phyloP scores from a whole-genome alignment of 2,329 filamentous ascomycete genomes.

The Dothistroma pini region DNA sequence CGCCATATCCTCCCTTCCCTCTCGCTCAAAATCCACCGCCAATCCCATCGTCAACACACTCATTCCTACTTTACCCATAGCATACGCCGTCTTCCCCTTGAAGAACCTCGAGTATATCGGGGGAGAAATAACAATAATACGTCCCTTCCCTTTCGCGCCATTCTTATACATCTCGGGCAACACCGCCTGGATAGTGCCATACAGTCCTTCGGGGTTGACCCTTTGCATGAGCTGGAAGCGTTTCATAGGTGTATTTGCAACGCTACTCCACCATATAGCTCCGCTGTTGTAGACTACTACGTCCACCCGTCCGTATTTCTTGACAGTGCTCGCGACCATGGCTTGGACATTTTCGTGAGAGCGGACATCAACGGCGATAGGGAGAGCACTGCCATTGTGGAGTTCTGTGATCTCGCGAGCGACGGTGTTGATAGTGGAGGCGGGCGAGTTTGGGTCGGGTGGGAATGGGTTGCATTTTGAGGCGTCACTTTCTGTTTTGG shows the following conservation, averaged over 20 bases:
- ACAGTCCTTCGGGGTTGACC: conserved; percentile 72
- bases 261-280: conserved; percentile 69
- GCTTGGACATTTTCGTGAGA: conserved; percentile 57
- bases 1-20: conserved; percentile 65
- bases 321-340: conserved; percentile 54
- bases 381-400: conserved; percentile 58
- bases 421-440: conserved; percentile 78
- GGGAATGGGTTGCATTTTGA: conserved; percentile 58
- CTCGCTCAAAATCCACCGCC: conserved; percentile 73
- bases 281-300: conserved; percentile 79
- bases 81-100: conserved; percentile 80
- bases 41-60: conserved; percentile 75
- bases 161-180: conserved; percentile 62
- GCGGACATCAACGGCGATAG: conserved; percentile 68
- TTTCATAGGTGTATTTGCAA: conserved; percentile 62
- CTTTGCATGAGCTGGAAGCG: conserved; percentile 63
- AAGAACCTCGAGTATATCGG: conserved; percentile 86
- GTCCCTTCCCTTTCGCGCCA: conserved; percentile 47
- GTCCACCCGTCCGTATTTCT: conserved; percentile 63
- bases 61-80: conserved; percentile 61
- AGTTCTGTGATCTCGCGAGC: conserved; percentile 65
- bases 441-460: conserved; percentile 69
- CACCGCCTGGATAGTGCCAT: conserved; percentile 64
- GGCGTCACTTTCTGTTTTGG: conserved; percentile 69
- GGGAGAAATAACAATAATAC: conserved; percentile 75